Evolutionary conservation across 768 basidiomycete species (phyloP), one percentile per base, ranked within the genome.

Genomic region (Leccinum uliginosum): DNA sequence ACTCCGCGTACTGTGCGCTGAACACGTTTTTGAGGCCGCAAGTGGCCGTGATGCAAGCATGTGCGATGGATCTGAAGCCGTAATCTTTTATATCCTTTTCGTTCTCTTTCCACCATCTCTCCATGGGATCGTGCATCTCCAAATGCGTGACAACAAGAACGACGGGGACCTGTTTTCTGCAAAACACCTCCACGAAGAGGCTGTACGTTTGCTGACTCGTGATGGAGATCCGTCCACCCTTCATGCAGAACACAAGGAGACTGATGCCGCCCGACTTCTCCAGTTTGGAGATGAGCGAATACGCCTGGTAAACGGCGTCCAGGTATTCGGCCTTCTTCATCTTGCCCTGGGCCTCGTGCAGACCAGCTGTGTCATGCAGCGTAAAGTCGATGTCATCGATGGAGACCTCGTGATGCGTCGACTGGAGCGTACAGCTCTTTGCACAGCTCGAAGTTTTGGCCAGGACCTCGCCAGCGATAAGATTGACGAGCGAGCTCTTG

Each of bases 401-500:
- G 26, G 51, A 35, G 47, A 66, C 62, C 6, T 21, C 4, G 54
- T 78, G 67, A 0, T 58, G 45, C 1, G 54, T 52, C 21, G 61
- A 69, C 0, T 66, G 40, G 52, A 78, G 72, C 0, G 77, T 80
- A 56, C 71, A 75, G 19, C 76, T 75, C 4, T 56, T 58, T 2
- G 71, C 71, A 3, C 65, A 55, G 30, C 61, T 67, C 10, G 73
- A 75, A 7, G 68, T 67, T 1, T 8, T 21, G 9, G 75, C 76
- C 0, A 51, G 46, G 1, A 67, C 32, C 4, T 50, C 12, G 30
- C 67, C 71, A 2, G 62, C 59, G 30, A 78, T 60, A 62, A 79
- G 71, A 56, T 78, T 79, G 53, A 79, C 59, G 45, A 78, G 66
- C 4, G 74, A 75, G 56, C 76, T 78, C 59, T 79, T 79, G 10